Percentiles rank a stretch among this genome's conserved stretches.
Evolutionary conservation across 768 basidiomycete species (phyloP).

Genomic region (Omphalotus guepiniiformis): DNA sequence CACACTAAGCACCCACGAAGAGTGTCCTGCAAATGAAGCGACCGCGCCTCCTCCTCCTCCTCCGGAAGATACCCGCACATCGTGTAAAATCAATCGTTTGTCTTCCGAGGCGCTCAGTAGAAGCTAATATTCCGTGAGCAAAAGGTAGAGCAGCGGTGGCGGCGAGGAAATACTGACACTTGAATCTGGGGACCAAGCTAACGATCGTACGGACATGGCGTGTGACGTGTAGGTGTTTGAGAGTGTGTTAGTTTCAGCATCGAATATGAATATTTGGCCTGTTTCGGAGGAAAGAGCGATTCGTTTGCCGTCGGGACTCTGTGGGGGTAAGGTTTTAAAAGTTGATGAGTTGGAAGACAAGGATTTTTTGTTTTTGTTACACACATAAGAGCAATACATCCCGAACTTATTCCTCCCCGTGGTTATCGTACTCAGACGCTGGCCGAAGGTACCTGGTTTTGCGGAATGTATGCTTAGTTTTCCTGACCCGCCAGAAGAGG

Average conservation of each 20-base stretch:
- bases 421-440: constrained; percentile 50
- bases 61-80: constrained; percentile 68
- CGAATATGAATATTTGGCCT: constrained; percentile 87
- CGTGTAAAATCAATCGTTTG: constrained; percentile 85
- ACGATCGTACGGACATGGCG: constrained; percentile 82
- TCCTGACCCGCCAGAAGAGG: constrained; percentile 68
- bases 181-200: constrained; percentile 88
- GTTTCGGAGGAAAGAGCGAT: constrained; percentile 81
- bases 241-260: constrained; percentile 64
- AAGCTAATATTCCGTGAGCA: constrained; percentile 41
- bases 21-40: constrained; percentile 82
- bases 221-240: constrained; percentile 78
- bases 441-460: constrained; percentile 60
- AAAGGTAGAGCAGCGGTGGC: too few relatives aligned
- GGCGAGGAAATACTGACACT: constrained; percentile 55
- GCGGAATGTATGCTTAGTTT: constrained; percentile 74
- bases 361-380: too few relatives aligned
- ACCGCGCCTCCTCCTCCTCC: constrained; percentile 82
- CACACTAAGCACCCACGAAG: constrained; percentile 85
- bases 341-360: too few relatives aligned
- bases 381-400: constrained; percentile 67
- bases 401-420: constrained; percentile 77
- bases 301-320: constrained; percentile 87
- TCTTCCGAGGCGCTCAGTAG: constrained; percentile 91
- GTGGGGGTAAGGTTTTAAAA: constrained; percentile 9